Conservation (phyloP, 306 rosid species). For the Medicago lupulina region DNA sequence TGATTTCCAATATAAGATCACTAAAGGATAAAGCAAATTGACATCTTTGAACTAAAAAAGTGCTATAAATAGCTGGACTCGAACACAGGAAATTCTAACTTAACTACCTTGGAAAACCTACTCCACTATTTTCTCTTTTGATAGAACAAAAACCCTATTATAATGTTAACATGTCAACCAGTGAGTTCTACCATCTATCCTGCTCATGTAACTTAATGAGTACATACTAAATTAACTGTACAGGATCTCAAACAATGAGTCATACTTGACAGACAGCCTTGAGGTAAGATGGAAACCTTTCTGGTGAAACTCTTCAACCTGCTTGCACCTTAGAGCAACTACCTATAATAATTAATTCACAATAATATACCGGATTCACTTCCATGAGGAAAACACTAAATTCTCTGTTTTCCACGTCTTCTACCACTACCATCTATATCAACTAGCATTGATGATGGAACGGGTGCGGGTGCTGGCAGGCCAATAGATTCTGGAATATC, state of each 20-base stretch:
- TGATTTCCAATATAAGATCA: conserved; percentile 20
- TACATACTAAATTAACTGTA: conserved; percentile 48
- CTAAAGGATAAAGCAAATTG: conserved; percentile 26
- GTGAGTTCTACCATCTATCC: conserved; percentile 30
- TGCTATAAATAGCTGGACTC: conserved; percentile 38
- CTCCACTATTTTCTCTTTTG: neutral
- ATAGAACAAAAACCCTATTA: conserved; percentile 18
- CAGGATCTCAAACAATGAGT: conserved; percentile 44
- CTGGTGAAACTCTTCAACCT: conserved; percentile 25
- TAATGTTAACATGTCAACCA: conserved; percentile 23
- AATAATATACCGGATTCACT: conserved; percentile 31
- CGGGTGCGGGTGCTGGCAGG: conserved; percentile 60
- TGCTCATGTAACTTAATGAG: conserved; percentile 36
- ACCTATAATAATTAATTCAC: conserved; percentile 36
- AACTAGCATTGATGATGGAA: conserved; percentile 69
- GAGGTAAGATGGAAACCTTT: conserved; percentile 41
- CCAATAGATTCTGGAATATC: conserved; percentile 98
- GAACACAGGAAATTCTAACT: conserved; percentile 31
- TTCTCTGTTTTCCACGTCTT: conserved; percentile 78
- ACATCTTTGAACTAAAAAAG: conserved; percentile 13
- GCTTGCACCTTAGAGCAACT: conserved; percentile 26
- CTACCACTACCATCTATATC: conserved; percentile 62
- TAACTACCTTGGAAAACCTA: conserved; percentile 13
- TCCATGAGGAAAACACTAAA: conserved; percentile 50
- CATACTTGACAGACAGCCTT: conserved; percentile 38